Conservation (phyloP, 1,284 basidiomycete genomes). For the Irpex lacteus region DNA sequence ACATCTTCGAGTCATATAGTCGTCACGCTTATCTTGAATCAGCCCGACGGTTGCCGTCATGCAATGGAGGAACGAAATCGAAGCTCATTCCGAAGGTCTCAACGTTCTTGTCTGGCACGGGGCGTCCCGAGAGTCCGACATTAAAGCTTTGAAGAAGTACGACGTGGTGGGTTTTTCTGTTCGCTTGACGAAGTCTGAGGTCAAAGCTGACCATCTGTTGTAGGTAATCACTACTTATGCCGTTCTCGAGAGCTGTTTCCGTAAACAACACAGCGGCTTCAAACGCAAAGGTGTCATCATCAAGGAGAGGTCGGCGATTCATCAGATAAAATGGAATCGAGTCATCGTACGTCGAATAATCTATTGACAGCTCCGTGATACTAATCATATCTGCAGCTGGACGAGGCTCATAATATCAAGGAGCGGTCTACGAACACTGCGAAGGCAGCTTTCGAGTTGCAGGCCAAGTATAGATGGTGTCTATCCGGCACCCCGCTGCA, state of each 20-base stretch:
- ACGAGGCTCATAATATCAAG: slow-evolving; percentile 99
- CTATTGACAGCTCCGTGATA: background rate
- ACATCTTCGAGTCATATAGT: background rate
- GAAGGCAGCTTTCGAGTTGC: slow-evolving; percentile 90
- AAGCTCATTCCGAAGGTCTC: slow-evolving; percentile 74
- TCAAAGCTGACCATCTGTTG: background rate
- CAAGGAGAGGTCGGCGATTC: slow-evolving; percentile 87
- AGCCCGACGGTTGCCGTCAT: slow-evolving; percentile 96
- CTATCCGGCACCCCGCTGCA: slow-evolving; percentile 97
- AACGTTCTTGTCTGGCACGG: slow-evolving; percentile 95
- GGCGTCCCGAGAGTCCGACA: slow-evolving; percentile 58
- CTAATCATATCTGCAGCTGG: slow-evolving; percentile 52
- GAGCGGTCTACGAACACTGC: slow-evolving; percentile 95
- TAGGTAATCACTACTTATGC: slow-evolving; percentile 77
- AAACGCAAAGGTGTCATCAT: slow-evolving; percentile 83
- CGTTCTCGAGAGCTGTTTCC: slow-evolving; percentile 89
- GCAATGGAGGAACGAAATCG: slow-evolving; percentile 98
- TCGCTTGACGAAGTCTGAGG: background rate
- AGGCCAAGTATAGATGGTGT: slow-evolving; percentile 89
- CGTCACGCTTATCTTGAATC: background rate
- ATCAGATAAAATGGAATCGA: slow-evolving; percentile 86
- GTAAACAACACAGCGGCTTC: slow-evolving; percentile 92
- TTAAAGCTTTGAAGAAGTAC: slow-evolving; percentile 73
- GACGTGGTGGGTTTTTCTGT: slow-evolving; percentile 69
- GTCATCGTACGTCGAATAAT: slow-evolving; percentile 48